Percentiles rank a stretch among this genome's conserved stretches.
phyloP scores from a whole-genome alignment of 1,284 basidiomycete species.

The Microbotryum saponariae region DNA sequence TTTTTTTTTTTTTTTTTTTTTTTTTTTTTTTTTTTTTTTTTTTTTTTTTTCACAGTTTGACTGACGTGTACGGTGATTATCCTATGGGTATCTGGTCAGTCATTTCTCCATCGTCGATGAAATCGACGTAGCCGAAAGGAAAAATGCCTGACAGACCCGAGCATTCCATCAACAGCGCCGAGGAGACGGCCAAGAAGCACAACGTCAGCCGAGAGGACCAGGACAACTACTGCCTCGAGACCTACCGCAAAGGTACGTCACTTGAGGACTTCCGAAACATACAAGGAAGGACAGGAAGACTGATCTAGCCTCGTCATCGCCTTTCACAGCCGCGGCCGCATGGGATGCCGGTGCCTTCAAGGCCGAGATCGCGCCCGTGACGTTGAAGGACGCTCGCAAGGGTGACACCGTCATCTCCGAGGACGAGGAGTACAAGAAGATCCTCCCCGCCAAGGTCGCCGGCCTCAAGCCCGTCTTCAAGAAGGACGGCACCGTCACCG shows the following conservation, averaged over 20 bases:
- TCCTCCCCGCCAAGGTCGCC: slow-evolving; percentile 44
- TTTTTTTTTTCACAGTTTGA: slow-evolving; percentile 59
- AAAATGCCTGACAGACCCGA: too few relatives aligned
- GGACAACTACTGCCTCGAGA: slow-evolving; percentile 72
- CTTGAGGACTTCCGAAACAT: too few relatives aligned
- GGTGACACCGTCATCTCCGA: slow-evolving; percentile 81
- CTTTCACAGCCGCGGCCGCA: slow-evolving; percentile 63
- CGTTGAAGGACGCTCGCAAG: slow-evolving; percentile 80
- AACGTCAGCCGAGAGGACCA: slow-evolving; percentile 42
- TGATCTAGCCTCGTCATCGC: slow-evolving; percentile 38
- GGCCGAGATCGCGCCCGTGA: slow-evolving; percentile 85
- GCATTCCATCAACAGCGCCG: slow-evolving; percentile 32
- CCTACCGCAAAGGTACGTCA: slow-evolving; percentile 40
- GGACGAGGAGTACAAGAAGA: slow-evolving; percentile 87
- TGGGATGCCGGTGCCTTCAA: slow-evolving; percentile 81
- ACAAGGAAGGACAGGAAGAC: too few relatives aligned
- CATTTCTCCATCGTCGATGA: slow-evolving; percentile 18
- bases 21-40: too few relatives aligned
- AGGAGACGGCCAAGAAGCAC: slow-evolving; percentile 43
- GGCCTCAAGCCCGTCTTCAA: slow-evolving; percentile 43
- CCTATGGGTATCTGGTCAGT: slow-evolving; percentile 66
- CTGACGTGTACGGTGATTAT: slow-evolving; percentile 65
- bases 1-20: too few relatives aligned
- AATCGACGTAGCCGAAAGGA: background rate
- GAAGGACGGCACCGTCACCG: slow-evolving; percentile 45